Conservation (phyloP, 2,329 filamentous ascomycete genomes). For the Cercospora berteroae region DNA sequence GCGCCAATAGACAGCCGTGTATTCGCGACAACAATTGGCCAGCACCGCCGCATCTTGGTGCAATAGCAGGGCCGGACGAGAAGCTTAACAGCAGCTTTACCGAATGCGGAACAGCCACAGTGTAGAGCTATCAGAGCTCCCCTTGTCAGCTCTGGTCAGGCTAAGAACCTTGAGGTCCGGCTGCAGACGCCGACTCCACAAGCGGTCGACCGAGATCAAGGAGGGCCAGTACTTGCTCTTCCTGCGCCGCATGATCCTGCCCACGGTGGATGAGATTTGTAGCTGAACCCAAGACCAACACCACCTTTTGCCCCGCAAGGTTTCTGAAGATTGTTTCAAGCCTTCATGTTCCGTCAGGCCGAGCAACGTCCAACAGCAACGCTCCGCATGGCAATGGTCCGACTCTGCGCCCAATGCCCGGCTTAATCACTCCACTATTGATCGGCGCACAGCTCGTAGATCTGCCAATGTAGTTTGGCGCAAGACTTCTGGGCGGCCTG, state of each 20-base stretch:
- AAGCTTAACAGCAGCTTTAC: constrained; percentile 1
- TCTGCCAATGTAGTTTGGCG: constrained; percentile 11
- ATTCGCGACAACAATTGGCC: constrained; percentile 6
- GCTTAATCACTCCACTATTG: not conserved
- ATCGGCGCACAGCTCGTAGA: constrained; percentile 1
- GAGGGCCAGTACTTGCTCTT: constrained; percentile 1
- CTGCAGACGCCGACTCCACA: constrained; percentile 14
- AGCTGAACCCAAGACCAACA: constrained; percentile 5
- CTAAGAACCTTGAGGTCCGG: not conserved
- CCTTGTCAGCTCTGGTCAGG: constrained; percentile 7
- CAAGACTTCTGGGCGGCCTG: constrained; percentile 2
- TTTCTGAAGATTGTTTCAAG: constrained; percentile 7
- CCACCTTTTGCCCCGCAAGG: constrained; percentile 6
- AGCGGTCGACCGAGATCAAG: constrained; percentile 19
- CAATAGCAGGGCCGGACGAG: not conserved
- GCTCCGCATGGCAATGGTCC: constrained; percentile 7
- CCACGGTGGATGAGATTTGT: not conserved
- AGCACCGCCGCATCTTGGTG: constrained; percentile 9
- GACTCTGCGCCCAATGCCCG: constrained; percentile 12
- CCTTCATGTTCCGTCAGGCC: constrained; percentile 12
- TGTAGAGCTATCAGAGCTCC: constrained; percentile 11
- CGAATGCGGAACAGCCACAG: constrained; percentile 10
- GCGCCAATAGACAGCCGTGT: constrained; percentile 1
- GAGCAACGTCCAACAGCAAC: not conserved
- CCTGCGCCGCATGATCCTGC: constrained; percentile 8